Evolutionary conservation across 345 rosid species (phyloP), one percentile per base, ranked within the genome.

Genomic region (Erodium maritimum): DNA sequence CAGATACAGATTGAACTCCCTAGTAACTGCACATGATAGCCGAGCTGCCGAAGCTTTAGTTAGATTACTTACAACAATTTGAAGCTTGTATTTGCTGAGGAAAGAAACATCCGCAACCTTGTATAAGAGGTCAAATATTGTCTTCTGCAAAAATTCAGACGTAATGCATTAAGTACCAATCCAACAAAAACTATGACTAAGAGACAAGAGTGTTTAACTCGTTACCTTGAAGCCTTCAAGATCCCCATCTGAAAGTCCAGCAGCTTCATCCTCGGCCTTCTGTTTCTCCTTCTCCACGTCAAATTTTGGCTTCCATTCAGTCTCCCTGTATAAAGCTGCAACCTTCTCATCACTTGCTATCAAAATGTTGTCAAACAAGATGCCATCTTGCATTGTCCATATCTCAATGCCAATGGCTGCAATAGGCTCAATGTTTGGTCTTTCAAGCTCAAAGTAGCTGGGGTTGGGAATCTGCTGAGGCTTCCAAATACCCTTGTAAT

Each of bases 321-420:
- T 72, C 63, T 73, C 74, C 21, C 83, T 61, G 59, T 68, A 70
- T 13, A 78, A 70, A 50, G 65, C 77, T 14, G 93, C 93, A 53
- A 73, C 80, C 73, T 77, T 83, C 73, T 83, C 93, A 37, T 75
- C 76, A 57, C 78, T 79, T 1, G 93, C 63, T 52, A 88, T 83
- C 88, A 88, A 63, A 22, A 88, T 72, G 66, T 88, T 83, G 73
- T 82, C 96, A 58, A 88, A 88, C 73, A 85, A 64, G 52, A 88
- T 80, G 33, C 96, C 96, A 52, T 88, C 90, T 72, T 88, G 93
- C 96, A 88, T 88, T 23, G 96, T 88, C 96, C 96, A 88, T 61
- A 88, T 88, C 79, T 88, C 96, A 52, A 88, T 85, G 29, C 96
- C 96, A 17, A 88, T 24, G 48, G 88, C 96, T 59, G 96, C 84